Conservation (phyloP, 129 eudicot genomes). For the Saussurea involucrata region DNA sequence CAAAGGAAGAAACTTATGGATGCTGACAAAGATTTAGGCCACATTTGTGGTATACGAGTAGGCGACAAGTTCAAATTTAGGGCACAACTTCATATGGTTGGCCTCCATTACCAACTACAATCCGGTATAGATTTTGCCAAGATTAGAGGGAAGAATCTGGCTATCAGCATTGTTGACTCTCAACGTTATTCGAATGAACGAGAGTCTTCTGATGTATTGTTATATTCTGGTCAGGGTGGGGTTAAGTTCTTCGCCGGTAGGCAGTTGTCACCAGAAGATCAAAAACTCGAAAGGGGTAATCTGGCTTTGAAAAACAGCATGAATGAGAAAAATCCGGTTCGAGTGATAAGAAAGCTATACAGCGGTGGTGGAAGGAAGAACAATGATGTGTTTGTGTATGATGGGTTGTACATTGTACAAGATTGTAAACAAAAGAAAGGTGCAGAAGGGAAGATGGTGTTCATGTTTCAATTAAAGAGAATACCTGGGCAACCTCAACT, state of each 20-base stretch:
- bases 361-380: neutral
- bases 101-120: slow-evolving; percentile 43
- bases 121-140: slow-evolving; percentile 46
- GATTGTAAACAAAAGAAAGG: slow-evolving; percentile 29
- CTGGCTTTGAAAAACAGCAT: slow-evolving; percentile 45
- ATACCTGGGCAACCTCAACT: slow-evolving; percentile 27
- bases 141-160: slow-evolving; percentile 29
- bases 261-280: slow-evolving; percentile 24
- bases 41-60: slow-evolving; percentile 44
- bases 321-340: slow-evolving; percentile 10
- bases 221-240: slow-evolving; percentile 65
- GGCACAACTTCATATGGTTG: slow-evolving; percentile 45
- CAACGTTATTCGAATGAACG: slow-evolving; percentile 40
- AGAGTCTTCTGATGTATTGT: slow-evolving; percentile 19
- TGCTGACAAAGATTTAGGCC: slow-evolving; percentile 26
- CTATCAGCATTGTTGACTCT: slow-evolving; percentile 52
- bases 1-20: slow-evolving; percentile 20
- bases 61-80: slow-evolving; percentile 46
- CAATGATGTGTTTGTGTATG: slow-evolving; percentile 21
- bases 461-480: slow-evolving; percentile 38
- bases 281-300: slow-evolving; percentile 40
- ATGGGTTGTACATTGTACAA: slow-evolving; percentile 34
- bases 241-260: neutral
- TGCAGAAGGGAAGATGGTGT: slow-evolving; percentile 40
- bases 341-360: slow-evolving; percentile 30